A percentile compares a stretch with the other conserved stretches of the same genome.
Conservation (phyloP, 2,329 filamentous ascomycete genomes). For the Lecanicillium sp. region DNA sequence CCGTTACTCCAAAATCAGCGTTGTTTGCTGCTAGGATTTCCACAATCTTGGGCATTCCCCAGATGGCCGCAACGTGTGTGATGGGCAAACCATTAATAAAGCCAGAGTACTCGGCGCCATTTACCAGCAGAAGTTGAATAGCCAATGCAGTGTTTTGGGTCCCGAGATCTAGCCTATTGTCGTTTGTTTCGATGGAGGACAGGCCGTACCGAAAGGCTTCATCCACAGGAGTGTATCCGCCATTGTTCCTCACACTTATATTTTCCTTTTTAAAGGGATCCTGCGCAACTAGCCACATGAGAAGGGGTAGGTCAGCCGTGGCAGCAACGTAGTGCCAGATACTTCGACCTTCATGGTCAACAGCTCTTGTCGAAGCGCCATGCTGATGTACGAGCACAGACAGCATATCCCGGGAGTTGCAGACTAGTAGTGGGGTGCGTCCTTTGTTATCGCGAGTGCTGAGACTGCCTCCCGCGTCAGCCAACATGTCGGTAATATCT, state of each 20-base stretch:
- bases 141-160: too few relatives aligned
- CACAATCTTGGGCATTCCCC: too few relatives aligned
- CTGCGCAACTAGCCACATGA: conserved; percentile 21
- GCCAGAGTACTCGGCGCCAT: too few relatives aligned
- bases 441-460: conserved; percentile 17
- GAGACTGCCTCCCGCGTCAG: conserved; percentile 19
- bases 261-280: conserved; percentile 21
- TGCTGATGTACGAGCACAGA: conserved; percentile 17
- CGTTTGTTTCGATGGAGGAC: too few relatives aligned
- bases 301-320: conserved; percentile 19
- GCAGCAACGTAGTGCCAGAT: conserved; percentile 30
- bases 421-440: conserved; percentile 27
- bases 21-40: too few relatives aligned
- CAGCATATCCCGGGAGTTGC: conserved; percentile 19
- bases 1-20: too few relatives aligned
- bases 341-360: conserved; percentile 22
- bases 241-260: conserved; percentile 13
- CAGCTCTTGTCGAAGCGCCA: conserved; percentile 18
- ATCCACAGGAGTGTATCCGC: conserved; percentile 21
- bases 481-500: conserved; percentile 20
- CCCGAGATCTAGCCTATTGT: too few relatives aligned
- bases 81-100: too few relatives aligned
- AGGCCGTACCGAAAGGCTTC: conserved; percentile 16
- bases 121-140: too few relatives aligned
- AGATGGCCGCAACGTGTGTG: too few relatives aligned